Evolutionary conservation across 495 filamentous ascomycete genomes (phyloP), one percentile per base, ranked within the genome.

Genomic region (Cryomyces minteri): DNA sequence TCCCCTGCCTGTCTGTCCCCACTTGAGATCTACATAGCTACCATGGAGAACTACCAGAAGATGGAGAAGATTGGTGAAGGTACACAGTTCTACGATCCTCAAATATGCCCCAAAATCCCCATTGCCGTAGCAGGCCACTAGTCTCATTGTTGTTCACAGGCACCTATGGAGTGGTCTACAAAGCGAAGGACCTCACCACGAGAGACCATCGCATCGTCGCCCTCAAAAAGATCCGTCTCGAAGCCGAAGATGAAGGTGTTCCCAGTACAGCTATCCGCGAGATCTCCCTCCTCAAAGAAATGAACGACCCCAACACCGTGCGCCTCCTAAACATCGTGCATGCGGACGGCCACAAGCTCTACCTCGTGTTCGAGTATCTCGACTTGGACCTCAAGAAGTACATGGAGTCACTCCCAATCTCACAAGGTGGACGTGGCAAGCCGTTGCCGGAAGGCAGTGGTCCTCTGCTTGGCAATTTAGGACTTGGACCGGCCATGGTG

Each of bases 61-160:
- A 81, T 99, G 48, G 90, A 99, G 71, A 99, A 99, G 69, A 92
- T 99, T 63, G 90, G 90, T 55, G 90, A 99, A 73, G 90, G 90
- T 94, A 63, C 44, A 47, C 14, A 25, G 18, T 25, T 25, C 18
- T 25, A 25, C 18, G 18, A 25, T 25, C 18, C 18, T 25, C 18
- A 25, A 25, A 1, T 25, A 25, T 2, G 18, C 1, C 18, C 18
- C 38, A 18, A 30, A 18, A 28, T 25, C 34, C 4, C 6, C 7
- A 28, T 30, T 5, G n/a, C 11, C 0, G 25, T 32, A 5, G 31
- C 0, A 6, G 12, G n/a, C 28, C 9, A 39, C 33, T 45, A 9
- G 0, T 11, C 29, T 6, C 8, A 37, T 30, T 4, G 29, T n/a
- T 30, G 37, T 44, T 11, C 9, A 11, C 43, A 65, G 62, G 62